Evolutionary conservation across 352 stramenopile species (phyloP).

Genomic region (Thalassiosira ordinaria): DNA sequence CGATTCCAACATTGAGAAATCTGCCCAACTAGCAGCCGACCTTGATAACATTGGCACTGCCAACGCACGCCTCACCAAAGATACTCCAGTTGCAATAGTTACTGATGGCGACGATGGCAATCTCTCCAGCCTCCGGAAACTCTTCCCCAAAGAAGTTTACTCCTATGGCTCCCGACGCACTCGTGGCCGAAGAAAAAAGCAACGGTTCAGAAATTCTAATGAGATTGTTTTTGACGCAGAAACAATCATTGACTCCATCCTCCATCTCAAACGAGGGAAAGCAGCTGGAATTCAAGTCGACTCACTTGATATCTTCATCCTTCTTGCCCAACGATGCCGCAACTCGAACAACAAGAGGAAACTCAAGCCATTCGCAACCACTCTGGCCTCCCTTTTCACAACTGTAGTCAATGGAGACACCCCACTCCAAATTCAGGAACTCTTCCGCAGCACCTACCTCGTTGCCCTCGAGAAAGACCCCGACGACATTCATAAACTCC

Average conservation of each 20-base stretch:
- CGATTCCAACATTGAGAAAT: neutral
- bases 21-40: constrained; percentile 38
- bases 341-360: neutral
- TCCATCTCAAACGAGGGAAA: neutral
- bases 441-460: constrained; percentile 8
- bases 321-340: neutral
- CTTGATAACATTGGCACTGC: constrained; percentile 32
- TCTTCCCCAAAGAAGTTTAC: neutral
- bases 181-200: neutral
- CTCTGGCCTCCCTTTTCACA: neutral
- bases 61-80: constrained; percentile 23
- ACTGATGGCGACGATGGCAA: neutral
- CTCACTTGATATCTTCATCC: neutral
- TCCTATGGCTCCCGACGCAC: neutral
- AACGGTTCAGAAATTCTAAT: neutral
- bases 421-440: neutral
- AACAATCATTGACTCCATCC: neutral
- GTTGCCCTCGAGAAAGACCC: constrained; percentile 27
- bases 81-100: constrained; percentile 10
- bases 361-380: neutral
- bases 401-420: neutral
- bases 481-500: constrained; percentile 12
- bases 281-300: neutral
- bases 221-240: neutral
- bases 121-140: neutral